These are phyloP conservation scores for Petunia axillaris DNA, from an alignment of 257 asterid genomes.

Conservation along the genomic window DNA sequence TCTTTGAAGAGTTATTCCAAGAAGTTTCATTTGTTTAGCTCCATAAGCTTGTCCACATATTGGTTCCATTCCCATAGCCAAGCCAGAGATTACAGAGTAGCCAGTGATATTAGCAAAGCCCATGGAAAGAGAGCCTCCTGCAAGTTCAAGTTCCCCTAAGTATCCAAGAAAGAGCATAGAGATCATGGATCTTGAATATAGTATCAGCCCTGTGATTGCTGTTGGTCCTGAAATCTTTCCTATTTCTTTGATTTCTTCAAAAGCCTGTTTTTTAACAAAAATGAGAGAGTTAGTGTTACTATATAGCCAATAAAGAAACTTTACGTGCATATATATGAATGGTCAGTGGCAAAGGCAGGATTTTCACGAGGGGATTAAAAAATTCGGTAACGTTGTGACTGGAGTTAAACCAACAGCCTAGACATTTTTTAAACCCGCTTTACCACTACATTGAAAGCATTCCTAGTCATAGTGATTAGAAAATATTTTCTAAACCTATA, in stretches of 20 bases:
- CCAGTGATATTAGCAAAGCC: conserved; percentile 95
- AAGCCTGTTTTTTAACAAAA: conserved; percentile 43
- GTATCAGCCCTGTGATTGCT: conserved; percentile 69
- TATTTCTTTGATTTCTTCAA: conserved; percentile 79
- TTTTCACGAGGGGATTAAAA: neutral
- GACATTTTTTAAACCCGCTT: neutral
- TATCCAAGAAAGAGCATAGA: conserved; percentile 93
- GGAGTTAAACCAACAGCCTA: neutral
- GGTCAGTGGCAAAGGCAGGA: neutral
- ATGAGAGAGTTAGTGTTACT: neutral
- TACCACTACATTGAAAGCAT: neutral
- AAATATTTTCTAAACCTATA: neutral
- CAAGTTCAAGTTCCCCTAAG: conserved; percentile 88
- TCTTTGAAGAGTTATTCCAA: conserved; percentile 86
- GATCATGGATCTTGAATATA: conserved; percentile 89
- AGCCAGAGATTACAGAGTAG: conserved; percentile 92
- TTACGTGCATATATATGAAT: neutral
- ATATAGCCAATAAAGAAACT: neutral
- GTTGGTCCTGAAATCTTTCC: conserved; percentile 88
- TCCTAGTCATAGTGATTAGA: neutral
- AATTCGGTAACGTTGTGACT: neutral
- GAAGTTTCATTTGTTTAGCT: conserved; percentile 83
- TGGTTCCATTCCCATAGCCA: conserved; percentile 99
- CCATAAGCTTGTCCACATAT: conserved; percentile 97
- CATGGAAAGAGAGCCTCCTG: conserved; percentile 92